phyloP scores from a whole-genome alignment of 1,139 yeast species.

The Meyerozyma elateridarum region DNA sequence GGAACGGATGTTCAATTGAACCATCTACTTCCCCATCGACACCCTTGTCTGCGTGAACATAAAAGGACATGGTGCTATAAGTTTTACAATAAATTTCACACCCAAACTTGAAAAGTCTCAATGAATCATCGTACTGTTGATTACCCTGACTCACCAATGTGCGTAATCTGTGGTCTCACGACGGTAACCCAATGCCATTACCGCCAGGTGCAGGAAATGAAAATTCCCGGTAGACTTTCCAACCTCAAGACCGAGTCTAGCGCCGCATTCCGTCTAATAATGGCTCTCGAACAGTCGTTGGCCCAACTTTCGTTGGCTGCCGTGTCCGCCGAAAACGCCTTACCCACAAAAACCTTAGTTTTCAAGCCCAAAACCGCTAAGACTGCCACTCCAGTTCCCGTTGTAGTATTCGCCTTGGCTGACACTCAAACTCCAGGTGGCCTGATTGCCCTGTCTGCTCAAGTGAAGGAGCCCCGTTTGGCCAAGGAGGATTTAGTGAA shows the following conservation, averaged over 20 bases:
- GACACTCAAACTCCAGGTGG: conserved; percentile 67
- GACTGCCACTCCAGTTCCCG: conserved; percentile 75
- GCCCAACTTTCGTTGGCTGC: conserved; percentile 53
- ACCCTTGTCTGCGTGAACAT: conserved; percentile 73
- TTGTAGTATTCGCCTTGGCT: conserved; percentile 73
- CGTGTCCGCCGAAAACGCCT: conserved; percentile 36
- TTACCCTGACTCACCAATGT: too few species aligned
- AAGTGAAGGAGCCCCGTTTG: conserved; percentile 79
- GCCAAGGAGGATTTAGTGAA: conserved; percentile 78
- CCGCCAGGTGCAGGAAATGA: too few species aligned
- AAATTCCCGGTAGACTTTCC: too few species aligned
- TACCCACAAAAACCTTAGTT: conserved; percentile 66
- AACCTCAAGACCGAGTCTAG: too few species aligned
- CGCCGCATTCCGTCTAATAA: too few species aligned
- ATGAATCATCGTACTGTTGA: too few species aligned
- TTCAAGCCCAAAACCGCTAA: conserved; percentile 92
- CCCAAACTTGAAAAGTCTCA: too few species aligned
- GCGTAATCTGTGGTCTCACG: too few species aligned
- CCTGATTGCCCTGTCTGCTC: conserved; percentile 61
- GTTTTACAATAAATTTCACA: too few species aligned
- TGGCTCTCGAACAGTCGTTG: conserved; percentile 60
- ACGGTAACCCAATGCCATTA: too few species aligned
- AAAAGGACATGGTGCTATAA: conserved; percentile 30
- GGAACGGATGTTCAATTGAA: conserved; percentile 62
- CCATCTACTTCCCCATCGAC: conserved; percentile 60